phyloP scores from a whole-genome alignment of 495 filamentous ascomycete species.

The Chaetomium fimeti region DNA sequence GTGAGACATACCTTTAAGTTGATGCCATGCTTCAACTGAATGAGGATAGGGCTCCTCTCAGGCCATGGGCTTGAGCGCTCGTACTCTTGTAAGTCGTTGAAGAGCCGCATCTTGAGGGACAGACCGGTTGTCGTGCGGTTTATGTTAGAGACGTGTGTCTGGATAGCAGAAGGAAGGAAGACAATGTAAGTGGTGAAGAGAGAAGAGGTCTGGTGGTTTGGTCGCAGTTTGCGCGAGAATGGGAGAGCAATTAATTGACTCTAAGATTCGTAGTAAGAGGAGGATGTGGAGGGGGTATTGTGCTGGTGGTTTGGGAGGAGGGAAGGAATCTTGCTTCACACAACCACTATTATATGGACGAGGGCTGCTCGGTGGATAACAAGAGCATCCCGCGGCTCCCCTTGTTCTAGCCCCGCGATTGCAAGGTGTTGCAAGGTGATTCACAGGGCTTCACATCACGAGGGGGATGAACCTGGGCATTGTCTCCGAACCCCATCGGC shows the following conservation, averaged over 20 bases:
- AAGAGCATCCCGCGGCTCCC: too few species aligned
- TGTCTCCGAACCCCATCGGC: background rate
- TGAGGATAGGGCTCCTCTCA: constrained; percentile 1
- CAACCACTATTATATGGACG: too few species aligned
- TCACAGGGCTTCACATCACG: background rate
- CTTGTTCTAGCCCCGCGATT: too few species aligned
- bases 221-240: too few species aligned
- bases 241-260: too few species aligned
- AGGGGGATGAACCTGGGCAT: background rate
- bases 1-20: constrained; percentile 5
- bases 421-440: background rate
- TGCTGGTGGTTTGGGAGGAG: too few species aligned
- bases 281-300: too few species aligned
- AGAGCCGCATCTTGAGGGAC: background rate
- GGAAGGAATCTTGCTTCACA: too few species aligned
- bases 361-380: too few species aligned
- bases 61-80: constrained; percentile 4
- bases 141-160: background rate
- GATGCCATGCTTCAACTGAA: constrained; percentile 18
- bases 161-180: background rate
- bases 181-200: too few species aligned
- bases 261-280: too few species aligned
- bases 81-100: background rate
- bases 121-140: background rate
- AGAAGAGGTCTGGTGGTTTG: too few species aligned